Conservation (phyloP, 1,284 basidiomycete genomes). For the Malassezia cuniculi region DNA sequence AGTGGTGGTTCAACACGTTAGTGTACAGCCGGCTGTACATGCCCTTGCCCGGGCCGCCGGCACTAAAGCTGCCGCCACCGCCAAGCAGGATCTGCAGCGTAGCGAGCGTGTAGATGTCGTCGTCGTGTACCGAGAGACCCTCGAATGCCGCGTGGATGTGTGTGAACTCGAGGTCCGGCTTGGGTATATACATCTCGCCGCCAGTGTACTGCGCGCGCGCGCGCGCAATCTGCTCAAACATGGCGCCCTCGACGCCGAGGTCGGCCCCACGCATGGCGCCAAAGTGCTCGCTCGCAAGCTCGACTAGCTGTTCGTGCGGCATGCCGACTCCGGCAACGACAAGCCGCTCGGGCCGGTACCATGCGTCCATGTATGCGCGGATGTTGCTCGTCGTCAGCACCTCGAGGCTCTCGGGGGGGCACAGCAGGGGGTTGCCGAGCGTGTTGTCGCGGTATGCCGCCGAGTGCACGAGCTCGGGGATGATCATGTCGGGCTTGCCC, state of each 20-base stretch:
- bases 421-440: slow-evolving; percentile 76
- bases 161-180: slow-evolving; percentile 63
- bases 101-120: slow-evolving; percentile 85
- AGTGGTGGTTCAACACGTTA: slow-evolving; percentile 88
- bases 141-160: slow-evolving; percentile 89
- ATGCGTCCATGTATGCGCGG: slow-evolving; percentile 59
- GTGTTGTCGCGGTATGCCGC: slow-evolving; percentile 69
- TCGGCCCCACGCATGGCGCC: slow-evolving; percentile 50
- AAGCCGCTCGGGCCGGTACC: slow-evolving; percentile 86
- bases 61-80: slow-evolving; percentile 87
- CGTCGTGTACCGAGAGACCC: slow-evolving; percentile 78
- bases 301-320: slow-evolving; percentile 73
- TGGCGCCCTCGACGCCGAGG: slow-evolving; percentile 7
- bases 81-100: slow-evolving; percentile 90
- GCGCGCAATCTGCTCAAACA: slow-evolving; percentile 41
- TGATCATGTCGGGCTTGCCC: slow-evolving; percentile 80
- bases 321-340: slow-evolving; percentile 88
- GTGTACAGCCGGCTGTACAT: slow-evolving; percentile 97
- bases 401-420: slow-evolving; percentile 69
- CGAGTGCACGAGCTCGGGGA: slow-evolving; percentile 81
- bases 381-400: slow-evolving; percentile 58
- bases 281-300: slow-evolving; percentile 70
- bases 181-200: slow-evolving; percentile 57
- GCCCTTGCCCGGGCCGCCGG: slow-evolving; percentile 91
- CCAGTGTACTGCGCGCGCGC: slow-evolving; percentile 66